A percentile compares a stretch with the other conserved stretches of the same genome.
phyloP scores from a whole-genome alignment of 176 grass and related monocot genomes.

The Chrysopogon serrulatus region DNA sequence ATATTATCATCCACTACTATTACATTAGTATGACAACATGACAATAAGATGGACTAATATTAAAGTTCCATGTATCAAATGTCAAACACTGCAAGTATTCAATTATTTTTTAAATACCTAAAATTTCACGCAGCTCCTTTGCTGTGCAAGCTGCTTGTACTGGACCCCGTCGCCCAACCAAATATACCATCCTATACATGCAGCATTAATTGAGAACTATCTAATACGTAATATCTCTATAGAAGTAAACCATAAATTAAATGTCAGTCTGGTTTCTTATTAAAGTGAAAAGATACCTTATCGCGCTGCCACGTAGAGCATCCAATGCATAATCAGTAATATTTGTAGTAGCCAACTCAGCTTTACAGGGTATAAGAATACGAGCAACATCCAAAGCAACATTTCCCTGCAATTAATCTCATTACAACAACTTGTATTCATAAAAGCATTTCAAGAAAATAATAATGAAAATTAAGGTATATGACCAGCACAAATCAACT shows the following conservation, averaged over 20 bases:
- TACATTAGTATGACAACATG: background rate
- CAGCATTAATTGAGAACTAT: constrained; percentile 14
- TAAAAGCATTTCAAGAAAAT: background rate
- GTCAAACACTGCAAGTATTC: background rate
- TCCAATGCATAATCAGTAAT: constrained; percentile 82
- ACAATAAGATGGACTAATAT: constrained; percentile 11
- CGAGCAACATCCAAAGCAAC: constrained; percentile 93
- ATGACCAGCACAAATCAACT: background rate
- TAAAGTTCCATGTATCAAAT: background rate
- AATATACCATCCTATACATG: constrained; percentile 74
- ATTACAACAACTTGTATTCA: background rate
- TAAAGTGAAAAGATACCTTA: constrained; percentile 50
- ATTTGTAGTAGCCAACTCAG: constrained; percentile 78
- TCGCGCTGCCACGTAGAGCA: constrained; percentile 56
- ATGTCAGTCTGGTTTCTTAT: background rate
- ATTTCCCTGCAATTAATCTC: constrained; percentile 63
- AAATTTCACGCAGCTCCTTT: constrained; percentile 87
- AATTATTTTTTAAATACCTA: constrained; percentile 45
- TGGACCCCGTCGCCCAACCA: constrained; percentile 81
- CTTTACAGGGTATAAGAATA: constrained; percentile 63
- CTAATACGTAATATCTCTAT: no score
- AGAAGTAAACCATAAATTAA: constrained; percentile 6
- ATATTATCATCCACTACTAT: no score
- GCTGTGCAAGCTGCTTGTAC: constrained; percentile 93
- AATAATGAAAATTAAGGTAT: background rate